Base-by-base conservation (phyloP, 345 rosid genomes). In the Hirschfeldia incana region DNA sequence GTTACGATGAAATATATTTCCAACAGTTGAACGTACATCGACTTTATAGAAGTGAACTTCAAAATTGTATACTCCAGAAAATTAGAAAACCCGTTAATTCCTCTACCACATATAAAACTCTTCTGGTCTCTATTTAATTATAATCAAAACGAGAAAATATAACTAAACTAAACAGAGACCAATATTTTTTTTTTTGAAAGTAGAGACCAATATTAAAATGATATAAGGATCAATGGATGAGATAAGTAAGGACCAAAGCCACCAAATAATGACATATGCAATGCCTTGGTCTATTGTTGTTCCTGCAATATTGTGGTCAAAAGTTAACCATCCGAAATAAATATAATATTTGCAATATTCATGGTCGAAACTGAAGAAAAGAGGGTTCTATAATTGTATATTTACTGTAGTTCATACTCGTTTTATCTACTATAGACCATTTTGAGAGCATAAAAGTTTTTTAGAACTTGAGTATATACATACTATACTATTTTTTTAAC, bases 201-300 rank as follows among this genome's bases (percentile, higher is more conserved):
- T 69, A 80, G 83, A 80, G 72, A 80, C 62, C 79, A 74, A 6
- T 8, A 29, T 13, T 44, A 58, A 64, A 69, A 6, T 26, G 26
- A 39, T 5, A 73, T 60, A 67, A 0, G 46, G 42, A 64, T 80
- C 63, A 80, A 76, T 91, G 98, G 73, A 91, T 94, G 80, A 92
- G 88, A 76, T 92, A 95, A 2, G 97, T 95, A 69, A 95, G 89
- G 73, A 84, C 93, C 80, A 94, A 77, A 0, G 98, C 98, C 88
- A 92, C 88, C 88, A 87, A 29, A 93, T 93, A 60, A 91, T 85
- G 84, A 88, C 84, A 80, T 83, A 94, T 1, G 98, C 98, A 67
- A 94, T 83, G 49, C 93, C 96, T 87, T 94, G 98, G 81, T 94
- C 98, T 53, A 94, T 86, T 36, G 94, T 80, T 67, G 94, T 86